Evolutionary conservation across 2,329 filamentous ascomycete species (phyloP), one percentile per base, ranked within the genome.

Genomic region (Aspergillus sp.): DNA sequence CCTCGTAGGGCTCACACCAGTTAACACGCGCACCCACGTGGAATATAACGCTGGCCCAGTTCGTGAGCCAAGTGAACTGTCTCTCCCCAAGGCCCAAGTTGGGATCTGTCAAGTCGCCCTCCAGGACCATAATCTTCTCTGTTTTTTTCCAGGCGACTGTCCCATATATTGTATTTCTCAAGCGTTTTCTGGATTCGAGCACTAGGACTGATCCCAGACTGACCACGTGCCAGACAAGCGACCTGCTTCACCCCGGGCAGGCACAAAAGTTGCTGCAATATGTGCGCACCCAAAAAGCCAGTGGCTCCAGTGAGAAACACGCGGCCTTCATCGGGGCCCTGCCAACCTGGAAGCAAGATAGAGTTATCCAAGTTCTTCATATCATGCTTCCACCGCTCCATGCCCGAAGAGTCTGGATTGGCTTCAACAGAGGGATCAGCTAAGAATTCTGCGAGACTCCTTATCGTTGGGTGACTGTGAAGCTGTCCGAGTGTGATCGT

Each of bases 11-110:
- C 19, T 48, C 46, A 16, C 34, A 40, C 20, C 19, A 48, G 34
- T 48, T 48, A 13, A 48, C 34, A 16, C 17, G 19, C 14, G 46
- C 46, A 7, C 19, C 46, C 19, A 31, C 34, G 21, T 48, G 46
- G 36, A 48, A 48, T 10, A 48, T 31, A 9, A 48, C 46, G 17
- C 46, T 48, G 20, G 46, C 46, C 46, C 34, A 41, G 19, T 48
- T 14, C 9, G 36, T 21, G 19, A 48, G 46, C 46, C 46, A 48
- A 9, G 34, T 13, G 23, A 42, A 48, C n/a, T 31, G 11, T 10
- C 16, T 29, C 19, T 7, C 19, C 7, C 34, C 34, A 7, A 48
- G 17, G 5, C 46, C 46, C 6, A 48, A 21, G 13, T 17, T 29
- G n/a, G 34, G 16, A n/a, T 41, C 34, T 16, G 13, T 20, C 14